These are phyloP conservation scores for Fusarium buxicola DNA, from an alignment of 2,329 filamentous ascomycete species.

Conservation along the genomic window DNA sequence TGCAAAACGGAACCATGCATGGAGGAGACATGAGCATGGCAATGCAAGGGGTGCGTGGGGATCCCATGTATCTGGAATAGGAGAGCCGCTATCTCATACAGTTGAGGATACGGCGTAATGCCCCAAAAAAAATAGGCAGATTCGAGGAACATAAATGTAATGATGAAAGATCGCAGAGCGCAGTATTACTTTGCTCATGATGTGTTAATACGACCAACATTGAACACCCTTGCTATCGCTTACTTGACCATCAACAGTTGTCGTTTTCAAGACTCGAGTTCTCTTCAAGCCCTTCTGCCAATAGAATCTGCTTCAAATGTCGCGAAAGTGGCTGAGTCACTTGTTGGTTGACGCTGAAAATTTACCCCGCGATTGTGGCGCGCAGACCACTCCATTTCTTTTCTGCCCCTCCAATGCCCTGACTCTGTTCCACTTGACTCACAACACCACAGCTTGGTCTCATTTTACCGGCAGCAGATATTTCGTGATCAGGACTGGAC, in stretches of 20 bases:
- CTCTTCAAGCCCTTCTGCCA: too few species aligned
- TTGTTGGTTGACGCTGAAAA: slow-evolving; percentile 30
- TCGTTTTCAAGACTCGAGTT: slow-evolving; percentile 9
- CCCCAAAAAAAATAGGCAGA: slow-evolving; percentile 6
- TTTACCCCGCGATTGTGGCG: slow-evolving; percentile 49
- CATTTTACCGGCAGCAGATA: slow-evolving; percentile 35
- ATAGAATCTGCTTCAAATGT: background rate
- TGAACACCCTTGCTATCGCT: slow-evolving; percentile 2
- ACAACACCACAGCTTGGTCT: slow-evolving; percentile 41
- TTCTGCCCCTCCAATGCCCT: slow-evolving; percentile 49
- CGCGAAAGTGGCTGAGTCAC: slow-evolving; percentile 35
- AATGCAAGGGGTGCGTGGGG: slow-evolving; percentile 59
- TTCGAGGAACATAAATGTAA: slow-evolving; percentile 43
- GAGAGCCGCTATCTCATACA: slow-evolving; percentile 7
- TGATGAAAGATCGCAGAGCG: slow-evolving; percentile 46
- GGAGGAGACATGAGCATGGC: slow-evolving; percentile 58
- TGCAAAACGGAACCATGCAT: slow-evolving; percentile 56
- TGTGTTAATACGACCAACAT: slow-evolving; percentile 49
- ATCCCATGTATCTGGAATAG: slow-evolving; percentile 66
- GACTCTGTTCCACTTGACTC: slow-evolving; percentile 45
- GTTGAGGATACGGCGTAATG: slow-evolving; percentile 16
- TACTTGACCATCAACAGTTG: background rate
- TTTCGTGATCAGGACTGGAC: slow-evolving; percentile 23
- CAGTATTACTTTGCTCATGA: slow-evolving; percentile 41
- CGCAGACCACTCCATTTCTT: slow-evolving; percentile 29